These are phyloP conservation scores for Chamaecrista fasciculata DNA, from an alignment of 306 rosid genomes.

Conservation along the genomic window DNA sequence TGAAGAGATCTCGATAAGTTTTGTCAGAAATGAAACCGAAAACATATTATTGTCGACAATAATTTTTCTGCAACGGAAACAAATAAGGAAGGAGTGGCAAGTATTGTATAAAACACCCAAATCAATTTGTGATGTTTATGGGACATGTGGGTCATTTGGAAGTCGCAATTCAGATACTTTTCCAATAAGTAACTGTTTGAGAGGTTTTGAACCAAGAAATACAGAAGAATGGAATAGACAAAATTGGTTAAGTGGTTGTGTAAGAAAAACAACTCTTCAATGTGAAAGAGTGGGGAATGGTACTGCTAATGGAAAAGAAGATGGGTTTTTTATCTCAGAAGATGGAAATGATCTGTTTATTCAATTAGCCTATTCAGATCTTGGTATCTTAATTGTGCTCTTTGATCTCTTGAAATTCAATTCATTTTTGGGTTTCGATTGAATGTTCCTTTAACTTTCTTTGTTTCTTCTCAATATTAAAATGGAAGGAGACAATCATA, in stretches of 20 bases:
- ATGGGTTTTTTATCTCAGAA: neutral
- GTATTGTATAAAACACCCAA: no score
- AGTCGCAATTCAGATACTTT: slow-evolving; percentile 1
- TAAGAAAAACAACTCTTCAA: no score
- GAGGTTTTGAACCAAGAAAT: slow-evolving; percentile 38
- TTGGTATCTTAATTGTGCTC: slow-evolving; percentile 4
- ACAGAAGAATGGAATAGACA: slow-evolving; percentile 34
- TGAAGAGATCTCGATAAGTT: no score
- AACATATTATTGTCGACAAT: no score
- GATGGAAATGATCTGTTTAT: neutral
- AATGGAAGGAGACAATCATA: neutral
- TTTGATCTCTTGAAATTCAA: neutral
- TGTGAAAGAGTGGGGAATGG: no score
- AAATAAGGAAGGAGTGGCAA: no score
- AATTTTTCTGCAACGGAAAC: no score
- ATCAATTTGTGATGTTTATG: slow-evolving; percentile 35
- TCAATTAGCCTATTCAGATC: slow-evolving; percentile 18
- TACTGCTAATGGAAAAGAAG: no score
- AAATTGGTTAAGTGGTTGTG: slow-evolving; percentile 33
- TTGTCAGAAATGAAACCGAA: no score
- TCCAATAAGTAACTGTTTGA: slow-evolving; percentile 46
- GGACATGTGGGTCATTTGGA: slow-evolving; percentile 43
- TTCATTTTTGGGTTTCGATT: neutral
- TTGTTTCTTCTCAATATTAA: neutral
- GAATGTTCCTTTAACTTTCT: neutral